A percentile compares a stretch with the other conserved stretches of the same genome.
phyloP scores from a whole-genome alignment of 345 rosid species.

The Ceriops tagal region DNA sequence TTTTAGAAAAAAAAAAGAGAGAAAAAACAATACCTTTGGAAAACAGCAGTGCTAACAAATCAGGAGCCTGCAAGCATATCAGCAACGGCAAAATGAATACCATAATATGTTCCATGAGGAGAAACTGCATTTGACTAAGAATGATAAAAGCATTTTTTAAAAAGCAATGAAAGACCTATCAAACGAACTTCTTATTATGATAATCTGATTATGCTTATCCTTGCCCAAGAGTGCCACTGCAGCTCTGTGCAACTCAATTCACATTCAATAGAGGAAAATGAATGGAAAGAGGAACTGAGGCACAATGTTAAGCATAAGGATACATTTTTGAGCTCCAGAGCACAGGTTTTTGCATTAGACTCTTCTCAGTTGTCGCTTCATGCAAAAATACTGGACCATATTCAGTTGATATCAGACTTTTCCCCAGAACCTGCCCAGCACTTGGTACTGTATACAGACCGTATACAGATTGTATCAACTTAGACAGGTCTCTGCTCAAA shows the following conservation, averaged over 20 bases:
- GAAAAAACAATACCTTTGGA: conserved; percentile 52
- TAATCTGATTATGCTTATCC: not conserved
- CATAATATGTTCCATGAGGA: not conserved
- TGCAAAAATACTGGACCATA: not conserved
- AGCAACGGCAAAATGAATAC: not conserved
- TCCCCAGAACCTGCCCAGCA: too few species aligned
- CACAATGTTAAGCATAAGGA: not conserved
- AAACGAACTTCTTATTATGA: too few species aligned
- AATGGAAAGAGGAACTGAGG: not conserved
- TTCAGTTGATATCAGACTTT: too few species aligned
- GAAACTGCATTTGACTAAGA: not conserved
- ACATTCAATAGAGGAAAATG: not conserved
- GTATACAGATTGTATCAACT: not conserved
- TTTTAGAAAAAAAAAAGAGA: not conserved
- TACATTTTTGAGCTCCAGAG: not conserved
- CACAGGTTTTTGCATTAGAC: not conserved
- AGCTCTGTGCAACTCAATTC: not conserved
- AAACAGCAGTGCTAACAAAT: conserved; percentile 67
- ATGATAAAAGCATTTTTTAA: too few species aligned
- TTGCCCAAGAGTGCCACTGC: not conserved
- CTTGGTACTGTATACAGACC: not conserved
- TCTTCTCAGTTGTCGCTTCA: not conserved
- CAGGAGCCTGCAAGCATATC: conserved; percentile 69
- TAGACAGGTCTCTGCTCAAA: not conserved
- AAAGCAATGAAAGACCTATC: too few species aligned